Evolutionary conservation across 2,329 filamentous ascomycete genomes (phyloP).

Genomic region (Colletotrichum magnum): DNA sequence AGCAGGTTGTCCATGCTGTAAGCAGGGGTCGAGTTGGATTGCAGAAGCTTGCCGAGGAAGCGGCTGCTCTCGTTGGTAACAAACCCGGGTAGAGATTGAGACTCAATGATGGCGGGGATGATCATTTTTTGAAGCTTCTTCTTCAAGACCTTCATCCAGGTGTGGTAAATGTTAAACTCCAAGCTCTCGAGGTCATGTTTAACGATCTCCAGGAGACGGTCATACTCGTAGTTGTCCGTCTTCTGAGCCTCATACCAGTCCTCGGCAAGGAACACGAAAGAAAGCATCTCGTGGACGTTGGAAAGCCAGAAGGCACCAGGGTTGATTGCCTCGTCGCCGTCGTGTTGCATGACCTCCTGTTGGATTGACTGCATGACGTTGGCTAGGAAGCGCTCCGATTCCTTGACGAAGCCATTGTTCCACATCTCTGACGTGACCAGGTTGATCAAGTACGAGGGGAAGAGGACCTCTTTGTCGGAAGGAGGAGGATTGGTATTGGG

Average conservation of each 20-base stretch:
- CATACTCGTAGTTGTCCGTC: conserved; percentile 99
- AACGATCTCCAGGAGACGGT: conserved; percentile 96
- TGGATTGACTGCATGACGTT: conserved; percentile 99
- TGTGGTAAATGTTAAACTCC: conserved; percentile 99
- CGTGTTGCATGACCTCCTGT: conserved; percentile 99
- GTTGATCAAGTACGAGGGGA: conserved; percentile 99
- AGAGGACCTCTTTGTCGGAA: conserved; percentile 98
- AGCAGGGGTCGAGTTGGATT: conserved; percentile 90
- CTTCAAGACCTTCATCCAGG: conserved; percentile 99
- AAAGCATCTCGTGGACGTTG: conserved; percentile 99
- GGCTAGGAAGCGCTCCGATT: conserved; percentile 97
- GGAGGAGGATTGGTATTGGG: conserved; percentile 89
- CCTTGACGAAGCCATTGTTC: conserved; percentile 99
- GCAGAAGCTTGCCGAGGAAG: conserved; percentile 96
- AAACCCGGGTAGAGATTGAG: conserved; percentile 96
- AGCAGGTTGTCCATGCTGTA: conserved; percentile 99
- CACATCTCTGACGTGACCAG: conserved; percentile 99
- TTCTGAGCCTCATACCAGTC: conserved; percentile 99
- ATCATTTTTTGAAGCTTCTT: conserved; percentile 99
- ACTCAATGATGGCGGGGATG: conserved; percentile 98
- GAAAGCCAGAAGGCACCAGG: conserved; percentile 98
- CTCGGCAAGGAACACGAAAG: conserved; percentile 98
- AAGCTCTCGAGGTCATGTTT: conserved; percentile 98
- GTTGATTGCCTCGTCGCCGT: conserved; percentile 97
- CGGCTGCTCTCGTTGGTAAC: conserved; percentile 99